Evolutionary conservation across 129 eudicot species (phyloP).

Genomic region (Flaveria brownii): DNA sequence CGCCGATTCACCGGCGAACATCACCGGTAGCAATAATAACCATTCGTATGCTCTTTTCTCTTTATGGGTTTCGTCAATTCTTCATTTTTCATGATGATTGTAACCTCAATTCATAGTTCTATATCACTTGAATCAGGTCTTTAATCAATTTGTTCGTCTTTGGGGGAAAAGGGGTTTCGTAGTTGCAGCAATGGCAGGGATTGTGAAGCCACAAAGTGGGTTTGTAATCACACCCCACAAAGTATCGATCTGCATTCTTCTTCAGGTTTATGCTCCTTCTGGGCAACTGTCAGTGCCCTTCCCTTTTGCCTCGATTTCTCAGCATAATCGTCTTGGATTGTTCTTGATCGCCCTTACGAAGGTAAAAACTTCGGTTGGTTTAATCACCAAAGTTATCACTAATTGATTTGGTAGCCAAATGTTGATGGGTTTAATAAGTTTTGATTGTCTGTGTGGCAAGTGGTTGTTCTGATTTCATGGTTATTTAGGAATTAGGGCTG

Average conservation of each 20-base stretch:
- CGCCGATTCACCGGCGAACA: constrained; percentile 17
- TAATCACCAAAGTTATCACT: not conserved
- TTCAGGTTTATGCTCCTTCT: constrained; percentile 81
- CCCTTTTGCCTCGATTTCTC: constrained; percentile 77
- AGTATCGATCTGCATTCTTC: constrained; percentile 66
- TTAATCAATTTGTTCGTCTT: not conserved
- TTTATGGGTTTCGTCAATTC: not conserved
- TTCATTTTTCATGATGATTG: not conserved
- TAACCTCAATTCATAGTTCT: not conserved
- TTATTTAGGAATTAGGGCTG: not conserved
- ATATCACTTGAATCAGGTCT: not conserved
- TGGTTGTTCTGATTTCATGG: not conserved
- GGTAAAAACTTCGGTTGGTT: constrained; percentile 34
- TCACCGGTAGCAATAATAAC: constrained; percentile 3
- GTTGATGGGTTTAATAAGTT: not conserved
- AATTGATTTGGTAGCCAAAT: not conserved
- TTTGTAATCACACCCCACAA: constrained; percentile 81
- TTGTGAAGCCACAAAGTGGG: constrained; percentile 53
- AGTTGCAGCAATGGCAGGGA: constrained; percentile 53
- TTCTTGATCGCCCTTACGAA: constrained; percentile 66
- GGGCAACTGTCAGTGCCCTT: constrained; percentile 62
- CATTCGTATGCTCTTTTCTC: not conserved
- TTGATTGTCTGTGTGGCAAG: not conserved
- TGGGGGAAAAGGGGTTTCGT: constrained; percentile 18
- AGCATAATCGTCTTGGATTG: constrained; percentile 78